Percentiles rank a stretch among this genome's conserved stretches.
phyloP scores from a whole-genome alignment of 176 grass and related monocot species.

The Carex kokanica region DNA sequence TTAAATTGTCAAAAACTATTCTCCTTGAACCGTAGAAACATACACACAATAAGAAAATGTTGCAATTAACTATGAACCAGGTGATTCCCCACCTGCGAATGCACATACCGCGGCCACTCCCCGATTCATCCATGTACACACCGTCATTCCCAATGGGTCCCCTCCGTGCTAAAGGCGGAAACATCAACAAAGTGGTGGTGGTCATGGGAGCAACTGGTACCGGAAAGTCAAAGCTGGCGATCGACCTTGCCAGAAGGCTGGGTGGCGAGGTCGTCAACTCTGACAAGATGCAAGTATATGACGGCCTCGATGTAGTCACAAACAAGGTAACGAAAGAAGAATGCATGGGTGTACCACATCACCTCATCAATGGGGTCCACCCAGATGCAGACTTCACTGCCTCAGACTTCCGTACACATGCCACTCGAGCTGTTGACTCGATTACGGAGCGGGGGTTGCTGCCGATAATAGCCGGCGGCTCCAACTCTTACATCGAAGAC shows the following conservation, averaged over 20 bases:
- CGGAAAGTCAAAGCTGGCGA: constrained; percentile 78
- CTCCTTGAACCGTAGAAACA: not conserved
- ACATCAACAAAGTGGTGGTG: constrained; percentile 62
- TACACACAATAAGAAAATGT: constrained; percentile 11
- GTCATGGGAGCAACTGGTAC: constrained; percentile 87
- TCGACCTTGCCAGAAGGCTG: constrained; percentile 60
- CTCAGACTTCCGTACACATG: constrained; percentile 49
- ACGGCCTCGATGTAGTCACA: constrained; percentile 63
- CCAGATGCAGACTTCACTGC: constrained; percentile 78
- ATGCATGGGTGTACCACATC: constrained; percentile 59
- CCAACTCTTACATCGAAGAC: constrained; percentile 88
- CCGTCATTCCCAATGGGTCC: not conserved
- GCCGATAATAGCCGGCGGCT: constrained; percentile 77
- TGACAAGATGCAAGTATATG: constrained; percentile 79
- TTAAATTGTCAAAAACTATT: not conserved
- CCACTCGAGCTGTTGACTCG: constrained; percentile 28
- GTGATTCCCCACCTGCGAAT: not conserved
- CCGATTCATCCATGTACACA: not conserved
- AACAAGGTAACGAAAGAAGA: constrained; percentile 68
- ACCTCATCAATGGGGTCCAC: constrained; percentile 54
- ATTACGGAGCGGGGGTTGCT: constrained; percentile 22
- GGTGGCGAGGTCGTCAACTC: constrained; percentile 78
- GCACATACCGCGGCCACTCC: not conserved
- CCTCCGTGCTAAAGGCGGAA: constrained; percentile 16
- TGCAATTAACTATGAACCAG: constrained; percentile 10